Conservation (phyloP, 352 stramenopile genomes). For the Pythium phragmiticola region DNA sequence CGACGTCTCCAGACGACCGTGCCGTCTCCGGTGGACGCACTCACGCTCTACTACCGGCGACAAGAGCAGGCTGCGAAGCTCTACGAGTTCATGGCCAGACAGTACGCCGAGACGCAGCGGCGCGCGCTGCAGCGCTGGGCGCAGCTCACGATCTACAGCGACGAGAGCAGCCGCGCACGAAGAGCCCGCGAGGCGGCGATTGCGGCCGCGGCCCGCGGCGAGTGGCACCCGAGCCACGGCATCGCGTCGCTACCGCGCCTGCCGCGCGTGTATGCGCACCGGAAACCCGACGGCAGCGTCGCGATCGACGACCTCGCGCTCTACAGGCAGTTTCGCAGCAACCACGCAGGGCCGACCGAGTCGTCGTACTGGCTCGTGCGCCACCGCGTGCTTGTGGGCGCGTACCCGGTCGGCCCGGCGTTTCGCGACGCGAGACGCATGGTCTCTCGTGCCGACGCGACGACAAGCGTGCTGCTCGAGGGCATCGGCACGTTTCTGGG, state of each 20-base stretch:
- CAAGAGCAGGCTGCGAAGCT: slow-evolving; percentile 47
- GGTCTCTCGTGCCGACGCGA: slow-evolving; percentile 47
- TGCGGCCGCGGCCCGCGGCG: slow-evolving; percentile 3
- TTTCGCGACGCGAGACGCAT: slow-evolving; percentile 46
- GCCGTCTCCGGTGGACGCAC: slow-evolving; percentile 33
- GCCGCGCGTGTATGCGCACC: slow-evolving; percentile 35
- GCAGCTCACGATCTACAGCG: neutral
- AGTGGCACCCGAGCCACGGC: slow-evolving; percentile 71
- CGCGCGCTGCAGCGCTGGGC: slow-evolving; percentile 34
- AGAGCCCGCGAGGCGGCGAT: neutral
- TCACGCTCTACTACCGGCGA: slow-evolving; percentile 45
- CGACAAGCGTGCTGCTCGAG: slow-evolving; percentile 63
- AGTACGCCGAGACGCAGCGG: slow-evolving; percentile 33
- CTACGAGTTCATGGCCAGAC: slow-evolving; percentile 36
- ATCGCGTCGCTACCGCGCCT: slow-evolving; percentile 58
- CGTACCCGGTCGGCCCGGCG: slow-evolving; percentile 47
- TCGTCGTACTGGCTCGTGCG: slow-evolving; percentile 74
- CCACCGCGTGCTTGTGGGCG: slow-evolving; percentile 48
- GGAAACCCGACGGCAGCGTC: slow-evolving; percentile 39
- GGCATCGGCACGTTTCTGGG: slow-evolving; percentile 69
- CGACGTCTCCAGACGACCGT: slow-evolving; percentile 1
- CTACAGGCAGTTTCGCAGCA: slow-evolving; percentile 67
- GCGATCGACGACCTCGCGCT: slow-evolving; percentile 53
- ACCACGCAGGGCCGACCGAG: slow-evolving; percentile 62
- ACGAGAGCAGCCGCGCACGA: neutral